Evolutionary conservation across 2,329 filamentous ascomycete species (phyloP).

Genomic region (Tolypocladium ovalisporum): DNA sequence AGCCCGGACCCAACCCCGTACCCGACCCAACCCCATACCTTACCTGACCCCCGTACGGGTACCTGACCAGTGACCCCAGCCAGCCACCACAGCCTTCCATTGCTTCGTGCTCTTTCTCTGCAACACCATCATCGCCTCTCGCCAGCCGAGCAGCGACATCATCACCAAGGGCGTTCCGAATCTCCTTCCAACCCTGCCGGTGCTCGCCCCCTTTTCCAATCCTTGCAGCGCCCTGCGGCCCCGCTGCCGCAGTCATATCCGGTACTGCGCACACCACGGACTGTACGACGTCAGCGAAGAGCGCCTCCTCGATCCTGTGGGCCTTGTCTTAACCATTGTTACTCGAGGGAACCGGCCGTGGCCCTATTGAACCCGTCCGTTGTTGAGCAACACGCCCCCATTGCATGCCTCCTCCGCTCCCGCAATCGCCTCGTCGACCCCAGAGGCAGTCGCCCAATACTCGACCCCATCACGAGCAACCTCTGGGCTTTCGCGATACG

Average conservation of each 20-base stretch:
- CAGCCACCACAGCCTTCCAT: background rate
- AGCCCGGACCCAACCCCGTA: background rate
- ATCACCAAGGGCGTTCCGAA: background rate
- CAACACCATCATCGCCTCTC: background rate
- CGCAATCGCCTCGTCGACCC: background rate
- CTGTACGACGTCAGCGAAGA: slow-evolving; percentile 1
- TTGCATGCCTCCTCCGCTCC: background rate
- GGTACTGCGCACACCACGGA: background rate
- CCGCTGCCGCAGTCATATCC: background rate
- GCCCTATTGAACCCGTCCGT: background rate
- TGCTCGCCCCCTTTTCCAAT: background rate
- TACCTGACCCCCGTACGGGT: background rate
- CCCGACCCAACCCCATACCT: background rate
- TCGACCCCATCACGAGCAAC: background rate
- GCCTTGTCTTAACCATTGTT: background rate
- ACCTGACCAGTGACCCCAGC: background rate
- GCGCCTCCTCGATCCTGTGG: background rate
- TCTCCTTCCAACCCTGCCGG: background rate
- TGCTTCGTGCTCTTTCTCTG: background rate
- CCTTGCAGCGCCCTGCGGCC: background rate
- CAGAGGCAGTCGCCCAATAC: background rate
- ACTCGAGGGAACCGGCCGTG: background rate
- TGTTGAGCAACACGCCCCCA: background rate
- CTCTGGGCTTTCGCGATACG: background rate
- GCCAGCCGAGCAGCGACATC: background rate